Evolutionary conservation across 441 rosid species (phyloP), one percentile per base, ranked within the genome.

Genomic region (Pelargonium citronellum): DNA sequence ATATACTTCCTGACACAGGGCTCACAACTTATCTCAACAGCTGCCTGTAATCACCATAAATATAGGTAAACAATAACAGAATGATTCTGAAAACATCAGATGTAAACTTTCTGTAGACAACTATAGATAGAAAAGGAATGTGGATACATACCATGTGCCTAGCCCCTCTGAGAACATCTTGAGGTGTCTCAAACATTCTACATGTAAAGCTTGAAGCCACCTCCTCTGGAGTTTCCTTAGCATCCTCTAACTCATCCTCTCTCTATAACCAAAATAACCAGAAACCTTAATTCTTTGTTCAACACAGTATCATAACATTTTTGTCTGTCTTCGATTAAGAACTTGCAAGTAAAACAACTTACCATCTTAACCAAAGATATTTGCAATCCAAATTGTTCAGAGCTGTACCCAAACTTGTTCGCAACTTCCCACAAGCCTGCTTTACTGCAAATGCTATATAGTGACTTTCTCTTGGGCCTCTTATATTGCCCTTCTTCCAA

Each of bases 161-260:
- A 68, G 99, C 96, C 53, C 98, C 99, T 80, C 85, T 89, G 43
- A 92, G 96, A 70, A 95, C 99, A 55, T 89, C 87, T 79, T 87
- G 92, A 64, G 99, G 87, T 79, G 87, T 81, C 79, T 87, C 95
- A 79, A 95, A 91, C 96, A 92, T 89, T 69, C 87, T 88, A 69
- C 98, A 90, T 13, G 87, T 89, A 78, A 89, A 95, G 79, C 83
- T 92, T 24, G 89, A 83, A 69, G 99, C 99, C 88, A 82, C 86
- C 80, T 91, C 98, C 80, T 92, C 97, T 13, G 98, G 99, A 74
- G 95, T 89, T 83, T 92, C 98, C 82, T 88, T 95, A 5, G 99
- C 89, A 78, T 92, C 97, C 82, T 87, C 95, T 70, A 89, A 71
- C 70, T 82, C 88, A 65, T 79, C 87, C 5, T 41, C 63, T 69